A percentile compares a stretch with the other conserved stretches of the same genome.
phyloP scores from a whole-genome alignment of 106 monocot species.

The Dioscorea zingiberensis region DNA sequence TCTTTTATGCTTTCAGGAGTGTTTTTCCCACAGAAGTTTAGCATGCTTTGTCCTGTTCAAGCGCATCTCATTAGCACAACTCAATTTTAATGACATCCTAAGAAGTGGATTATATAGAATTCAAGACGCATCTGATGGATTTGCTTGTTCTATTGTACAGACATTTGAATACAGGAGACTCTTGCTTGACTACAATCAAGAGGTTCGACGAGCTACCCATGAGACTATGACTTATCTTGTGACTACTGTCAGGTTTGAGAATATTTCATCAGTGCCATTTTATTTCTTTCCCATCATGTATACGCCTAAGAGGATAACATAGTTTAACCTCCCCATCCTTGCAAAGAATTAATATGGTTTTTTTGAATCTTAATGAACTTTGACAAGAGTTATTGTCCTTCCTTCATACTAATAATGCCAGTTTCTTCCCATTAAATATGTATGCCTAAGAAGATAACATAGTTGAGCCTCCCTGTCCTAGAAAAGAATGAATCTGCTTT shows the following conservation, averaged over 20 bases:
- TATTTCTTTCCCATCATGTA: background rate
- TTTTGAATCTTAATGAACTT: background rate
- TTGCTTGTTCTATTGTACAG: constrained; percentile 27
- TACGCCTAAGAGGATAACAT: background rate
- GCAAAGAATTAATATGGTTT: background rate
- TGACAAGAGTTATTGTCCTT: background rate
- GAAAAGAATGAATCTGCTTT: no score
- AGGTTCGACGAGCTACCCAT: constrained; percentile 88
- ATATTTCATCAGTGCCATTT: constrained; percentile 1
- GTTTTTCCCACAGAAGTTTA: background rate
- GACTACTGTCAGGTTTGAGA: constrained; percentile 48
- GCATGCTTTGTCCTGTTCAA: background rate
- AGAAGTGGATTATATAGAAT: background rate
- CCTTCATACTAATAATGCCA: background rate
- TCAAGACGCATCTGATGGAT: background rate
- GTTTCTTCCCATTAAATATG: no score
- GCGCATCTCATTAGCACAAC: no score
- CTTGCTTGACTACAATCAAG: constrained; percentile 88
- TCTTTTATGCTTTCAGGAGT: background rate
- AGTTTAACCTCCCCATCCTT: background rate
- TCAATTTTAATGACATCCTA: no score
- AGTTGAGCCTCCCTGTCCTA: no score
- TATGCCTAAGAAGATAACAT: no score
- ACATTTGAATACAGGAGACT: constrained; percentile 94
- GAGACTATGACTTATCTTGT: constrained; percentile 81